A percentile compares a stretch with the other conserved stretches of the same genome.
phyloP scores from a whole-genome alignment of 1,284 basidiomycete species.

The Leccinum pachyderme region DNA sequence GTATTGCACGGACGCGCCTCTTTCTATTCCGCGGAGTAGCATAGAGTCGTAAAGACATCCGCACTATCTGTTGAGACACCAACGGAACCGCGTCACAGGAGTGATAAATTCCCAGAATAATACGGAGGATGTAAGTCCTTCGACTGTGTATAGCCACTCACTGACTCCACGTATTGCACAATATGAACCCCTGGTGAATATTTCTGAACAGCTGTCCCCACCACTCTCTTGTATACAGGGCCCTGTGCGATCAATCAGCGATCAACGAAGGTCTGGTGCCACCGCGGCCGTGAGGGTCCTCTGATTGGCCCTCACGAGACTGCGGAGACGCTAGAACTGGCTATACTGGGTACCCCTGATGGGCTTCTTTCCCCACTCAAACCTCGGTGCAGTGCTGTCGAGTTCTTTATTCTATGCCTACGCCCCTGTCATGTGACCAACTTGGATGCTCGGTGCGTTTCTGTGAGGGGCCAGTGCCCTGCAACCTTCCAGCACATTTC shows the following conservation, averaged over 20 bases:
- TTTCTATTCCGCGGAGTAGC: background rate
- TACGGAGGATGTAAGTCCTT: constrained; percentile 11
- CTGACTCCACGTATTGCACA: background rate
- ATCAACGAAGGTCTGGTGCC: constrained; percentile 10
- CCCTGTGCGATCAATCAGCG: constrained; percentile 13
- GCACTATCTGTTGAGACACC: background rate
- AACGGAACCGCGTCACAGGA: background rate
- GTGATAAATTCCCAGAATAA: background rate
- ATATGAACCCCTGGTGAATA: background rate
- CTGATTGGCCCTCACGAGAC: constrained; percentile 4
- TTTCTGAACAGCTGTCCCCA: background rate
- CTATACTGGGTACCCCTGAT: constrained; percentile 1
- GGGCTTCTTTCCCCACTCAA: constrained; percentile 10
- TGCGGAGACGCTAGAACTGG: constrained; percentile 9
- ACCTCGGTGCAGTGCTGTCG: constrained; percentile 20
- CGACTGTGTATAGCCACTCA: background rate
- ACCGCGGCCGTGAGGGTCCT: constrained; percentile 15
- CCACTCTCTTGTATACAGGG: background rate
- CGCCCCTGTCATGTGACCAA: background rate
- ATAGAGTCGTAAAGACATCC: constrained; percentile 1
- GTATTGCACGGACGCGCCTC: background rate
- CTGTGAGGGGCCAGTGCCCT: background rate
- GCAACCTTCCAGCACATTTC: background rate
- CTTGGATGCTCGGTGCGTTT: constrained; percentile 5
- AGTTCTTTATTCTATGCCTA: constrained; percentile 4